Evolutionary conservation across 345 rosid species (phyloP), one percentile per base, ranked within the genome.

Genomic region (Euphorbia peplus): DNA sequence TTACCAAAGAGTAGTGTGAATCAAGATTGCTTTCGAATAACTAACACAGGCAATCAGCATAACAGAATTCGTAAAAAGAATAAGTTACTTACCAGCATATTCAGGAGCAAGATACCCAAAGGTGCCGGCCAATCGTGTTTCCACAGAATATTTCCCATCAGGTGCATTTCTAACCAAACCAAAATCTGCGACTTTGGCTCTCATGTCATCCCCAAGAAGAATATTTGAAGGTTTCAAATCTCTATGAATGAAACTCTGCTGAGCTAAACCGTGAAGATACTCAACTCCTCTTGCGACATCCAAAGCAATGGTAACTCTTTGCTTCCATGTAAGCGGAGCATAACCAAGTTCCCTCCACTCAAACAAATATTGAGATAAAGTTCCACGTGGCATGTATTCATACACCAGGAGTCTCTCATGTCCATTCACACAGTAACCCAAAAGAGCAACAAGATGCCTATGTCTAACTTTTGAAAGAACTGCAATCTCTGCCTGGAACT

Each of bases 101-200:
- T 75, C 73, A 28, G 78, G 78, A 26, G 78, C 78, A 57, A 75
- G 74, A 51, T 75, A 75, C 44, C 78, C 78, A 64, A 75, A 69
- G 14, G 78, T 75, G 39, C 78, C 78, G 0, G 74, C 78, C 35
- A 70, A 11, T 58, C 70, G 29, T 37, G 78, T 75, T 51, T 69
- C 70, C 60, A 70, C 22, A 19, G 78, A 64, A 29, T 58, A 70
- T 14, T 70, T 75, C 39, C 74, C 78, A 14, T 75, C 74, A 11
- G 78, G 74, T 37, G 74, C 74, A 56, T 69, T 75, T 69, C 67
- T 75, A 63, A 75, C 74, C 57, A 69, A 52, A 63, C 78, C 78
- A 41, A 75, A 75, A 70, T 75, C 73, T 29, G 74, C 65, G 19
- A 75, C 78, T 41, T 75, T 75, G 44, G 78, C 78, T 69, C 78